These are phyloP conservation scores for Exsudoporus floridanus DNA, from an alignment of 1,284 basidiomycete genomes.

Conservation along the genomic window DNA sequence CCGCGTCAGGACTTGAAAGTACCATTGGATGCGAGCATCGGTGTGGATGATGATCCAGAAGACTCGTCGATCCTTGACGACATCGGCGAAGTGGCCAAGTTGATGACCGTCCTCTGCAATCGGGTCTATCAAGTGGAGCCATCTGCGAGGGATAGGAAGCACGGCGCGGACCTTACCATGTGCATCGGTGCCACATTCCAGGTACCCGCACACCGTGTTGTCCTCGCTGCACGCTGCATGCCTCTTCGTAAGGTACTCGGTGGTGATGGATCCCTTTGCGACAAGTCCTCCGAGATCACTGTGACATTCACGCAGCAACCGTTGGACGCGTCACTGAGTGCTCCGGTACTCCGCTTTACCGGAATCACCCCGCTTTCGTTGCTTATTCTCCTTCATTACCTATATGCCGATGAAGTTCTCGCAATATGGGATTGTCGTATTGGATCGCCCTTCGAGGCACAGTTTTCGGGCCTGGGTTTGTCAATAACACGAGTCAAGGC, in stretches of 20 bases:
- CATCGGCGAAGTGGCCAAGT: constrained; percentile 42
- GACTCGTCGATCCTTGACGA: constrained; percentile 51
- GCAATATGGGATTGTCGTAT: constrained; percentile 87
- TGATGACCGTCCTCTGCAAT: constrained; percentile 42
- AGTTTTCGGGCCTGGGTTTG: constrained; percentile 43
- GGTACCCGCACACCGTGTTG: constrained; percentile 65
- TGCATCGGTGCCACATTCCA: constrained; percentile 39
- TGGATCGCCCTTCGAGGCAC: constrained; percentile 44
- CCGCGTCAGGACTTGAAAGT: background rate
- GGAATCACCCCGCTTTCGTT: constrained; percentile 66
- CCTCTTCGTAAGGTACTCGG: constrained; percentile 48
- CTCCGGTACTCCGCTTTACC: constrained; percentile 40
- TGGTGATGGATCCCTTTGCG: constrained; percentile 33
- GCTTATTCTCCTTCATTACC: constrained; percentile 79
- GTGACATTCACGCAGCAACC: constrained; percentile 26
- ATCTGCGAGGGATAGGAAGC: constrained; percentile 34
- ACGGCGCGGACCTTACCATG: constrained; percentile 66
- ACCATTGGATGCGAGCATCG: constrained; percentile 5
- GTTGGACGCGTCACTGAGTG: background rate
- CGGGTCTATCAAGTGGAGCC: constrained; percentile 23
- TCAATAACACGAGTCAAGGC: constrained; percentile 53
- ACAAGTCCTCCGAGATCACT: constrained; percentile 35
- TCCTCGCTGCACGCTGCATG: constrained; percentile 64
- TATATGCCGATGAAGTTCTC: constrained; percentile 85
- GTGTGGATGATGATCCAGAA: constrained; percentile 41